These are phyloP conservation scores for Penicillium digitatum DNA, from an alignment of 2,329 filamentous ascomycete species.

Conservation along the genomic window DNA sequence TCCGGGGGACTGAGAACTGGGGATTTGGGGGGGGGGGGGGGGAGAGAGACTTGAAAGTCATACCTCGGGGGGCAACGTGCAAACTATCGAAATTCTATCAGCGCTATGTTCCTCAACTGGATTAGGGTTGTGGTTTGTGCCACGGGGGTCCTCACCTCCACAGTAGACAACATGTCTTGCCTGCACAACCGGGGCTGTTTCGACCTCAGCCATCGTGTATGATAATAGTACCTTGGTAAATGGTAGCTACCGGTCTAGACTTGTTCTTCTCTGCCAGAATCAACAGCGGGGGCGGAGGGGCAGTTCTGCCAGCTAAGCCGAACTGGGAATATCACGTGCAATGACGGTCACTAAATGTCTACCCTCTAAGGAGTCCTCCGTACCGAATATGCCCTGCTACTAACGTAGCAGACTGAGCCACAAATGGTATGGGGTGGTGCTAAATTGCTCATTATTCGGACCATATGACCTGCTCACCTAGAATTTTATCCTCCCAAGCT, in stretches of 20 bases:
- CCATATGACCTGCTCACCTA: neutral
- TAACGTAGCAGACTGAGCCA: neutral
- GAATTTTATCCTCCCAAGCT: too few species aligned
- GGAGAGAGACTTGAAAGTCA: slow-evolving; percentile 20
- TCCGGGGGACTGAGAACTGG: neutral
- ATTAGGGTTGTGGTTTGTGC: neutral
- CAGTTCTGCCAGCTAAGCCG: slow-evolving; percentile 7
- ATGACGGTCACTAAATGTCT: neutral
- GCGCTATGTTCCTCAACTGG: neutral
- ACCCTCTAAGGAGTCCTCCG: neutral
- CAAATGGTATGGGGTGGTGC: neutral
- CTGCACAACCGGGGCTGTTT: slow-evolving; percentile 32
- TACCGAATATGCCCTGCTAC: neutral
- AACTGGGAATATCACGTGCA: slow-evolving; percentile 5
- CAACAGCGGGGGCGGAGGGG: slow-evolving; percentile 12
- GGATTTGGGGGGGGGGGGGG: neutral
- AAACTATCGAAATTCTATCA: slow-evolving; percentile 47
- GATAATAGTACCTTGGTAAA: neutral
- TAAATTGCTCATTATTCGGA: neutral
- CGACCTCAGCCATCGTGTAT: slow-evolving; percentile 15
- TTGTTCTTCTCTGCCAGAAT: neutral
- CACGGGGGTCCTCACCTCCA: slow-evolving; percentile 48
- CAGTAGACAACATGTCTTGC: slow-evolving; percentile 60
- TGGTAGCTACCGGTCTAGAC: slow-evolving; percentile 1
- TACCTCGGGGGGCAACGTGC: slow-evolving; percentile 65